phyloP scores from a whole-genome alignment of 805 yeast genomes.

The Yamadazyma kitorensis region DNA sequence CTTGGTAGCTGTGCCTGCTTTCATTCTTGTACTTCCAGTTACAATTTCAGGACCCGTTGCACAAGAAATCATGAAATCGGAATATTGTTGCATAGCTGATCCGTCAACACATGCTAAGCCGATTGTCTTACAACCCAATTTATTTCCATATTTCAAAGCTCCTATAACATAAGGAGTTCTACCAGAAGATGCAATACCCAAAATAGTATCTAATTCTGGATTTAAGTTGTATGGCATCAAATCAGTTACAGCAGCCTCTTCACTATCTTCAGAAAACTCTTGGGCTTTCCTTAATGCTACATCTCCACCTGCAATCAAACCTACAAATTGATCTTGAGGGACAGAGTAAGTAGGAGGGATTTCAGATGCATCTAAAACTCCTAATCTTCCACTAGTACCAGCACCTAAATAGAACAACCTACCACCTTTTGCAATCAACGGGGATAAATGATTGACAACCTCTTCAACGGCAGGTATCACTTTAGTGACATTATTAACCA shows the following conservation, averaged over 20 bases:
- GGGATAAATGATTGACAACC: conserved; percentile 6
- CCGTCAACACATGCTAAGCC: conserved; percentile 2
- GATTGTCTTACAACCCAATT: conserved; percentile 17
- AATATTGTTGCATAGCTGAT: conserved; percentile 1
- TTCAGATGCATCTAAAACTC: conserved; percentile 22
- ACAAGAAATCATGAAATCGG: conserved; percentile 3
- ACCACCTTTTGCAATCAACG: conserved; percentile 17
- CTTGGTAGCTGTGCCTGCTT: conserved; percentile 5
- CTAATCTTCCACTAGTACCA: conserved; percentile 22
- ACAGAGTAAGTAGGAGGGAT: conserved; percentile 23
- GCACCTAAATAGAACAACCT: conserved; percentile 24
- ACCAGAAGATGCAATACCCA: conserved; percentile 25
- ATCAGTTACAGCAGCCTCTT: conserved; percentile 14
- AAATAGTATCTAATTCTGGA: conserved; percentile 15
- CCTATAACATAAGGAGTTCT: conserved; percentile 24
- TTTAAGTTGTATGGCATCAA: conserved; percentile 13
- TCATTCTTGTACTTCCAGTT: conserved; percentile 5
- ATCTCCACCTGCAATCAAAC: conserved; percentile 23
- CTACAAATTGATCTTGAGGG: conserved; percentile 18
- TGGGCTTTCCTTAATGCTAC: conserved; percentile 18
- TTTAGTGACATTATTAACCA: not conserved
- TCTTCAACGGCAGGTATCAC: not conserved
- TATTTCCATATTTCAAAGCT: conserved; percentile 17
- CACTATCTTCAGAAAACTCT: conserved; percentile 22
- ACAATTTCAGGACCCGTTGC: conserved; percentile 3